Conservation (phyloP, 345 rosid genomes). For the Populus deltoides region DNA sequence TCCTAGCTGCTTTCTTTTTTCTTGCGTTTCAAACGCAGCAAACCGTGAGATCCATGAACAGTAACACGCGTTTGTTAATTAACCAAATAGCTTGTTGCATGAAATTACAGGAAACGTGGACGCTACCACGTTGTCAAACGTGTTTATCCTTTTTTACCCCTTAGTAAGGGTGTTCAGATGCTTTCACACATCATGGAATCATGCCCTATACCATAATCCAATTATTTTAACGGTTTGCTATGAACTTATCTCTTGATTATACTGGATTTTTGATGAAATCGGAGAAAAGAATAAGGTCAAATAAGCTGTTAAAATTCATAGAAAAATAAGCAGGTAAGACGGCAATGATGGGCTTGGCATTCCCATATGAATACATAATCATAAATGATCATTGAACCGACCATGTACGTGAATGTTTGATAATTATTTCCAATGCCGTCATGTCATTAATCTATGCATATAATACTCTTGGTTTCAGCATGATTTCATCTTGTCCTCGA, state of each 20-base stretch:
- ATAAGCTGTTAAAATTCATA: slow-evolving; percentile 18
- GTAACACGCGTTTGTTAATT: too few relatives aligned
- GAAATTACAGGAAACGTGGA: too few relatives aligned
- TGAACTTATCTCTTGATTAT: not conserved
- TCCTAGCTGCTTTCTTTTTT: too few relatives aligned
- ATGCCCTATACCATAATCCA: too few relatives aligned
- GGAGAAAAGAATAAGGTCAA: not conserved
- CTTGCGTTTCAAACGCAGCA: too few relatives aligned
- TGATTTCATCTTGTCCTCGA: slow-evolving; percentile 15
- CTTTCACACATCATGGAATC: too few relatives aligned
- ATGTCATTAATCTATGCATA: not conserved
- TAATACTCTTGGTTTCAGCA: slow-evolving; percentile 1
- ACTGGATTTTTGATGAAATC: not conserved
- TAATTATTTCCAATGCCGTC: not conserved
- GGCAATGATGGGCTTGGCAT: slow-evolving; percentile 9
- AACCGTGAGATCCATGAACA: too few relatives aligned
- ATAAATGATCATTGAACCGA: slow-evolving; percentile 2
- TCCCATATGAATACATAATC: not conserved
- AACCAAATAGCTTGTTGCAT: too few relatives aligned
- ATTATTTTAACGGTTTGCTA: too few relatives aligned
- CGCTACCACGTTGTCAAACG: too few relatives aligned
- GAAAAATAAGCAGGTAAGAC: slow-evolving; percentile 25
- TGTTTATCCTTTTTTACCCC: too few relatives aligned
- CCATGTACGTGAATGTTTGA: not conserved
- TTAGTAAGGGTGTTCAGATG: too few relatives aligned